Conservation (phyloP, 495 filamentous ascomycete genomes). For the Aspergillus hancockii region DNA sequence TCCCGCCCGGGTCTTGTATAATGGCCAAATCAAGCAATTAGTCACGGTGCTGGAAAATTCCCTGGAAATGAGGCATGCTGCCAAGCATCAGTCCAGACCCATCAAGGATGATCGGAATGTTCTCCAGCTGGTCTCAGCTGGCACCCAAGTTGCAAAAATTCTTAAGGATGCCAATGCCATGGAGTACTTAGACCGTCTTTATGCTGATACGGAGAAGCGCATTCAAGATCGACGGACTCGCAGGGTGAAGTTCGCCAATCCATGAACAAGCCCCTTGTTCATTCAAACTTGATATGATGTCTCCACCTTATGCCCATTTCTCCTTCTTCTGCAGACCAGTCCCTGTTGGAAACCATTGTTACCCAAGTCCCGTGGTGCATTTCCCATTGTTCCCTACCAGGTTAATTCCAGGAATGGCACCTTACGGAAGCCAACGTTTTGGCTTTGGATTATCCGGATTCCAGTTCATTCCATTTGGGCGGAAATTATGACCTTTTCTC, state of each 20-base stretch:
- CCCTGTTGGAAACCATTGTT: neutral
- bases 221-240: slow-evolving; percentile 66
- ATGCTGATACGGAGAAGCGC: slow-evolving; percentile 67
- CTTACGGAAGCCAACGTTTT: slow-evolving; percentile 4
- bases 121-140: slow-evolving; percentile 80
- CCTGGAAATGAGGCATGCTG: slow-evolving; percentile 80
- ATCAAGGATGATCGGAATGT: slow-evolving; percentile 90
- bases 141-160: slow-evolving; percentile 84
- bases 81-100: slow-evolving; percentile 78
- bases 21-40: slow-evolving; percentile 86
- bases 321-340: neutral
- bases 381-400: neutral
- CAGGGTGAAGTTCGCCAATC: slow-evolving; percentile 47
- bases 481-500: neutral
- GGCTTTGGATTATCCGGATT: slow-evolving; percentile 4
- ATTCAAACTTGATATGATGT: neutral
- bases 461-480: neutral
- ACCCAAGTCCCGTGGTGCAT: neutral
- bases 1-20: slow-evolving; percentile 78
- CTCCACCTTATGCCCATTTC: neutral
- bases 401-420: slow-evolving; percentile 1
- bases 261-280: slow-evolving; percentile 32
- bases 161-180: slow-evolving; percentile 79
- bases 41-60: slow-evolving; percentile 82
- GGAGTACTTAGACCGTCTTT: slow-evolving; percentile 75